Evolutionary conservation across 441 rosid species (phyloP), one percentile per base, ranked within the genome.

Genomic region (Arabidopsis lyrata): DNA sequence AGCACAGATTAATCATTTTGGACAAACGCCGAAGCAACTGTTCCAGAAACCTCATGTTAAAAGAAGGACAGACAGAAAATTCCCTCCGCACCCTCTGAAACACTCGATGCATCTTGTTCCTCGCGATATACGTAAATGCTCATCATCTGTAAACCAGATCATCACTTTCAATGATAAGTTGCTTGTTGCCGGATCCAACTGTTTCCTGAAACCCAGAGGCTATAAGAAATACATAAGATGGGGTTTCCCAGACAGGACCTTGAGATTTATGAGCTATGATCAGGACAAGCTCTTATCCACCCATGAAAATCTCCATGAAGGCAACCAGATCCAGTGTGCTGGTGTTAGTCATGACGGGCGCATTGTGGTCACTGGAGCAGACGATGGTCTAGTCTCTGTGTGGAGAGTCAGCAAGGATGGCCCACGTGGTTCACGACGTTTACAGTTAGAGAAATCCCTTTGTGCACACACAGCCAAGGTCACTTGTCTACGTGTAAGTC

Each of bases 261-360:
- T 96, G 87, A 90, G 99, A 83, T 90, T 96, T 81, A 70, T 93
- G 85, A 92, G 93, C 87, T 93, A 91, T 83, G 99, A 96, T 82
- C 99, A 93, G 77, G 98, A 92, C 69, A 89, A 85, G 65, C 96
- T 93, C 34, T 83, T 92, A 64, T 93, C 97, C 5, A 88, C 99
- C n/a, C 98, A 93, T 65, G 99, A 96, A 83, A 93, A 96, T 84
- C 99, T 93, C 77, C 99, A 96, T 59, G 98, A 86, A 48, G 90
- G 97, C 24, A 83, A 86, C 85, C 98, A 96, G 83, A 89, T 93
- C 65, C 97, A 89, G 72, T 96, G 99, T 63, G 82, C 81, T 68
- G 89, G 97, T 78, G 78, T 86, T 77, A 96, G 95, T 75, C 99
- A 93, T 38, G 98, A 96, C 77, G 98, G 97, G 78, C 91, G 91